These are phyloP conservation scores for Stagonosporopsis rhizophila DNA, from an alignment of 2,329 filamentous ascomycete species.

Conservation along the genomic window DNA sequence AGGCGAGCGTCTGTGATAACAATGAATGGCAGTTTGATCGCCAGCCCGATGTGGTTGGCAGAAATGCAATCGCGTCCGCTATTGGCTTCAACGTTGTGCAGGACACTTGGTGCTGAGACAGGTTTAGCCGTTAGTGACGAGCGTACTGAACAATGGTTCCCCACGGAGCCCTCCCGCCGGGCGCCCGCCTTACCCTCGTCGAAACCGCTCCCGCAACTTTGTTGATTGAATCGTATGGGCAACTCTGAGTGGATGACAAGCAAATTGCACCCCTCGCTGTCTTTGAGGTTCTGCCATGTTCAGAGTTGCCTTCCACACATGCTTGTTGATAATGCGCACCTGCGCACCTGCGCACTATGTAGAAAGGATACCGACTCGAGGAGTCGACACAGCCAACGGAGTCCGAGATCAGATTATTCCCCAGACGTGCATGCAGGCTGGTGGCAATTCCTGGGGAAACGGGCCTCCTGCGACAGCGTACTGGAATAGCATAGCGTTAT, in stretches of 20 bases:
- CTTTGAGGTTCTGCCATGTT: background rate
- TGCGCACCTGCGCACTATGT: background rate
- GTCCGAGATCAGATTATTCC: background rate
- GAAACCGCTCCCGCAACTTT: conserved; percentile 4
- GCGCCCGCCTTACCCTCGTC: background rate
- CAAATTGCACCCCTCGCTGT: background rate
- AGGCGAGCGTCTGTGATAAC: background rate
- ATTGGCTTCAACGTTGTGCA: conserved; percentile 1
- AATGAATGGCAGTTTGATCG: conserved; percentile 9
- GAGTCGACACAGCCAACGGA: background rate
- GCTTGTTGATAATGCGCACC: background rate
- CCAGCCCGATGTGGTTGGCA: conserved; percentile 4
- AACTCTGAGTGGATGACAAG: background rate
- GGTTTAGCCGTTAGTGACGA: conserved; percentile 9
- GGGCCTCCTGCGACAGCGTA: background rate
- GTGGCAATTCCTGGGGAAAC: background rate
- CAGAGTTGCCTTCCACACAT: background rate
- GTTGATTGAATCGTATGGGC: background rate
- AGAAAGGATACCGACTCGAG: conserved; percentile 7
- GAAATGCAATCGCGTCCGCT: background rate
- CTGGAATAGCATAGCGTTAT: background rate
- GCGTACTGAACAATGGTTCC: conserved; percentile 7
- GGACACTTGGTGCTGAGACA: conserved; percentile 7
- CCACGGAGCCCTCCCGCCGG: conserved; percentile 4
- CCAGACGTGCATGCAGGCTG: background rate